Percentiles rank a stretch among this genome's conserved stretches.
Conservation (phyloP, 2,329 filamentous ascomycete genomes). For the Salinomyces thailandicus region DNA sequence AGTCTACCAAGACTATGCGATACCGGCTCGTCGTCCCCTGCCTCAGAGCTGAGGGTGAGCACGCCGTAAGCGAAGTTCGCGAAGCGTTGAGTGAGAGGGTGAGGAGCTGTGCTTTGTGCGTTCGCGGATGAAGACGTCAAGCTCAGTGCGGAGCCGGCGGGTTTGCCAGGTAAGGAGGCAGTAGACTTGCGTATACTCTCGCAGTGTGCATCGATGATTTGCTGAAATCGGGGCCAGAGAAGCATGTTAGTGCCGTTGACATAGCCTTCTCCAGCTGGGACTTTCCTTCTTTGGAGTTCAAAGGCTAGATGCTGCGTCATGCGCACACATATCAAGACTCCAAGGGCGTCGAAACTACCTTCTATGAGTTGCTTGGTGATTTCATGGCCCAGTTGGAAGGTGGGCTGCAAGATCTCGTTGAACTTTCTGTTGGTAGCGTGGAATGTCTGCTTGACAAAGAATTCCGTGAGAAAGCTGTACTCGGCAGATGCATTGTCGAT, state of each 20-base stretch:
- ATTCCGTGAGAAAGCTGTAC: slow-evolving; percentile 84
- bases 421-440: slow-evolving; percentile 74
- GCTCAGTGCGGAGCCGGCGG: slow-evolving; percentile 43
- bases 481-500: slow-evolving; percentile 91
- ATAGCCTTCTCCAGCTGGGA: slow-evolving; percentile 81
- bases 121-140: slow-evolving; percentile 45
- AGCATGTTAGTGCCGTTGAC: slow-evolving; percentile 94
- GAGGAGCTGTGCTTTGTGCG: slow-evolving; percentile 68
- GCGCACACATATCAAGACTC: slow-evolving; percentile 80
- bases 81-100: slow-evolving; percentile 89
- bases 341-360: slow-evolving; percentile 71
- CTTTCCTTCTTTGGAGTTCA: slow-evolving; percentile 79
- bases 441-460: slow-evolving; percentile 73
- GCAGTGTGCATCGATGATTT: slow-evolving; percentile 85
- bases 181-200: slow-evolving; percentile 63
- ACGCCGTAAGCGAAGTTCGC: slow-evolving; percentile 85
- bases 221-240: slow-evolving; percentile 89
- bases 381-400: slow-evolving; percentile 69
- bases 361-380: slow-evolving; percentile 68
- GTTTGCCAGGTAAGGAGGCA: slow-evolving; percentile 36
- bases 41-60: slow-evolving; percentile 71
- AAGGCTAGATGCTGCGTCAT: slow-evolving; percentile 92
- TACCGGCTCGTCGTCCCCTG: slow-evolving; percentile 88
- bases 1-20: slow-evolving; percentile 68
- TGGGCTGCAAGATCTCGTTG: slow-evolving; percentile 77